Evolutionary conservation across 2,329 filamentous ascomycete genomes (phyloP).

Genomic region (Fusarium tricinctum): DNA sequence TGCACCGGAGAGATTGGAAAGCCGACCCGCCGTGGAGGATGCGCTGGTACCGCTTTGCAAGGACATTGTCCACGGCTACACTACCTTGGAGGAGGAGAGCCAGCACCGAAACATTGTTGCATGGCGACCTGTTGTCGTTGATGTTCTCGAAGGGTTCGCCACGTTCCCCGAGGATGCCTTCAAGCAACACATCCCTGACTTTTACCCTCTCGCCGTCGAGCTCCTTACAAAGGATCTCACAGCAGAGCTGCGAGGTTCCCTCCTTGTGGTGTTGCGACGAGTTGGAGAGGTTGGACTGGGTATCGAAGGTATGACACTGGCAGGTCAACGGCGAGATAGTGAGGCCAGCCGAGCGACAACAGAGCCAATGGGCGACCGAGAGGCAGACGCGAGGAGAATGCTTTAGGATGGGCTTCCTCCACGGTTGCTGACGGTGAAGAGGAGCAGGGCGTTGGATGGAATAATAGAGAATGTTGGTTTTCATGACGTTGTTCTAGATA

Average conservation of each 20-base stretch:
- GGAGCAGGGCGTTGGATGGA: conserved; percentile 51
- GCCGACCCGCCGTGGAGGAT: conserved; percentile 85
- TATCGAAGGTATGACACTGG: conserved; percentile 64
- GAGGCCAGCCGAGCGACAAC: conserved; percentile 55
- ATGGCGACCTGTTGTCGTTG: conserved; percentile 96
- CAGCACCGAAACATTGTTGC: conserved; percentile 97
- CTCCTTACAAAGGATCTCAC: conserved; percentile 86
- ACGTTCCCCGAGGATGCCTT: conserved; percentile 87
- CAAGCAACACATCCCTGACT: conserved; percentile 80
- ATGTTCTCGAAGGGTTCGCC: conserved; percentile 93
- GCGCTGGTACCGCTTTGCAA: conserved; percentile 95
- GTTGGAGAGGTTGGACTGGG: conserved; percentile 83
- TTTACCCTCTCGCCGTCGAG: conserved; percentile 89
- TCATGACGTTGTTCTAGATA: conserved; percentile 46
- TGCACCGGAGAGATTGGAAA: conserved; percentile 83
- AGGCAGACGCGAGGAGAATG: conserved; percentile 56
- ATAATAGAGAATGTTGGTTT: conserved; percentile 49
- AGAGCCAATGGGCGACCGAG: conserved; percentile 49
- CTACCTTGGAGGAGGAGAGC: conserved; percentile 90
- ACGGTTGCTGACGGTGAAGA: conserved; percentile 28
- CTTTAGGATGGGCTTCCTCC: conserved; percentile 46
- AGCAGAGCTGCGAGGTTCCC: conserved; percentile 79
- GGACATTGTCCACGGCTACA: conserved; percentile 91
- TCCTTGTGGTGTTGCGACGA: conserved; percentile 82
- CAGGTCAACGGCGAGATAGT: conserved; percentile 58